Base-by-base conservation (phyloP, 306 rosid species). In the Crotalaria pallida region DNA sequence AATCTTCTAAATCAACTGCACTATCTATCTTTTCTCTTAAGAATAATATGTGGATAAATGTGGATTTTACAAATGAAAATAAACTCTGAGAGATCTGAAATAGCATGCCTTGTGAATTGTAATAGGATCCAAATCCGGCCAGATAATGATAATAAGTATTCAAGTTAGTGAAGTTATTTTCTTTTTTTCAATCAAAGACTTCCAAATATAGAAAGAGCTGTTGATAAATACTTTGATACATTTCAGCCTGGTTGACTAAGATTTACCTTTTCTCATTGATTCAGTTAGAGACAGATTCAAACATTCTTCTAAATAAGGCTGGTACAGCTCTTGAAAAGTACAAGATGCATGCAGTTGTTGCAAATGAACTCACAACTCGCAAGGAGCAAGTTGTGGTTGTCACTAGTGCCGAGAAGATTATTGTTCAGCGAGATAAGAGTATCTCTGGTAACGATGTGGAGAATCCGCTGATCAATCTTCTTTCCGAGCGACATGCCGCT, bases 231-330 rank as follows among this genome's bases (percentile, higher is more conserved):
- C 24, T 47, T 23, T 79, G 67, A 53, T 10, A 11, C n/a, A 47
- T 55, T 55, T 16, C 21, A 23, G 24, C 27, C 27, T 22, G 26
- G 3, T 52, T 13, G 72, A 40, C 69, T 52, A 59, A 65, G 44
- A 76, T 67, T 53, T 58, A 6, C 59, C 24, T 48, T 51, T 68
- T 68, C 50, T 73, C 34, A 44, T 24, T 77, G 72, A 65, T 29
- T 69, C 86, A 94, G 99, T 81, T 94, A 23, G 99, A 94, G 88
- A 94, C 99, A 34, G 97, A 94, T 79, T 31, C 86, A 22, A 83
- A 87, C 83, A 94, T 94, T 79, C 96, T 94, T 75, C 80, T 94
- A 56, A 84, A 81, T 69, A 94, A 94, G 80, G 97, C 97, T 7
- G 67, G 3, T 16, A 52, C 67, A 11, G 91, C 99, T 80, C 96